A percentile compares a stretch with the other conserved stretches of the same genome.
Conservation (phyloP, 768 basidiomycete genomes). For the Termitomyces sp. region DNA sequence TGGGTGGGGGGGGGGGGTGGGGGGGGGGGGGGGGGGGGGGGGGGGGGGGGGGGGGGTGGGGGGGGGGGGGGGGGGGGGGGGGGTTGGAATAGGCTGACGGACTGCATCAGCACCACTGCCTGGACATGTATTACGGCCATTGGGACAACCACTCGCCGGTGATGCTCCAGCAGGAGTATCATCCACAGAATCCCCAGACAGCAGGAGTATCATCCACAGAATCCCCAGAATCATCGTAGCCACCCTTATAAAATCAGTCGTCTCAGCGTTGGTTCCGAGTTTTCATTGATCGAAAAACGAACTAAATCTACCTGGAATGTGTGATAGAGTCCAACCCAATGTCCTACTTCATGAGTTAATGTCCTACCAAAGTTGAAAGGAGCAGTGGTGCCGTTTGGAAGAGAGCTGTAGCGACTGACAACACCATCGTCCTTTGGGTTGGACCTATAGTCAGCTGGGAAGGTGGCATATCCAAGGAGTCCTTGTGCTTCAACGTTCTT, state of each 20-base stretch:
- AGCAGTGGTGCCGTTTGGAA: neutral
- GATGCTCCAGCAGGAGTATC: slow-evolving; percentile 38
- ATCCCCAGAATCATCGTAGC: slow-evolving; percentile 31
- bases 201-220: slow-evolving; percentile 38
- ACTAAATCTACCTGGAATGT: slow-evolving; percentile 32
- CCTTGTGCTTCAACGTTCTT: slow-evolving; percentile 21
- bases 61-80: too few relatives aligned
- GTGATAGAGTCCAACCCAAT: slow-evolving; percentile 47
- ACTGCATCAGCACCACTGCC: slow-evolving; percentile 34
- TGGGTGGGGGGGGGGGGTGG: too few relatives aligned
- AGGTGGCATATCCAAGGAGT: slow-evolving; percentile 46
- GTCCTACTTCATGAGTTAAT: slow-evolving; percentile 44
- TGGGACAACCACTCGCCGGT: slow-evolving; percentile 32
- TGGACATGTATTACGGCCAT: slow-evolving; percentile 25
- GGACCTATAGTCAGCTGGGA: slow-evolving; percentile 34
- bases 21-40: too few relatives aligned
- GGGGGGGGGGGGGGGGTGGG: too few relatives aligned
- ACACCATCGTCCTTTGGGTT: slow-evolving; percentile 41
- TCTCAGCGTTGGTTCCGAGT: neutral
- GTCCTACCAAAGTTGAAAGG: slow-evolving; percentile 42
- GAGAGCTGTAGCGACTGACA: slow-evolving; percentile 23
- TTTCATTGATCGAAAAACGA: neutral
- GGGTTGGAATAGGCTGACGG: slow-evolving; percentile 21
- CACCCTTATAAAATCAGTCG: slow-evolving; percentile 16
- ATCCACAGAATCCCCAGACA: slow-evolving; percentile 34